Conservation (phyloP, 2,329 filamentous ascomycete genomes). For the Curvularia verruculosa region DNA sequence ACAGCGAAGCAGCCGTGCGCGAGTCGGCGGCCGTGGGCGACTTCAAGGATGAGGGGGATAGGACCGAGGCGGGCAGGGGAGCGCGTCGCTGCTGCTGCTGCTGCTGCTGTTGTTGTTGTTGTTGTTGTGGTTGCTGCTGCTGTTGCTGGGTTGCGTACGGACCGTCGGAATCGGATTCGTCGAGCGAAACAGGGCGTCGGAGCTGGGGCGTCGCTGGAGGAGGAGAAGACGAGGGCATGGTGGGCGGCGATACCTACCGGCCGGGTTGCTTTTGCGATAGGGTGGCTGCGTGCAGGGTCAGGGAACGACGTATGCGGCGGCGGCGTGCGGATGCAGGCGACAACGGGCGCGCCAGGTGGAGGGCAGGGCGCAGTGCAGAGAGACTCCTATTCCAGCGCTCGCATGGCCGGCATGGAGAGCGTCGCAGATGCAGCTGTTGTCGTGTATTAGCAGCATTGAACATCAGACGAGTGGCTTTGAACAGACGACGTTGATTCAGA, state of each 20-base stretch:
- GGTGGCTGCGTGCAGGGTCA: constrained; percentile 15
- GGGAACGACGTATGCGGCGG: constrained; percentile 3
- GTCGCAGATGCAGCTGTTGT: constrained; percentile 5
- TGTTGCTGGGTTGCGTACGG: constrained; percentile 46
- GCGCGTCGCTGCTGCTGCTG: constrained; percentile 37
- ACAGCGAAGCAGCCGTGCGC: constrained; percentile 26
- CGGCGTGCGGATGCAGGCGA: not conserved
- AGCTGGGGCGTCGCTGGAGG: constrained; percentile 42
- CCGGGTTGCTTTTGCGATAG: constrained; percentile 13
- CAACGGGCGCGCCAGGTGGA: not conserved
- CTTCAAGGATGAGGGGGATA: constrained; percentile 28
- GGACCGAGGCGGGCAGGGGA: constrained; percentile 41
- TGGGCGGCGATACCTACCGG: constrained; percentile 12
- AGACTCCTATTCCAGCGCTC: not conserved
- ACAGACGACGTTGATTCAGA: constrained; percentile 13
- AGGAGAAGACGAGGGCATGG: constrained; percentile 43
- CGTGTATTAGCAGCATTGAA: constrained; percentile 3
- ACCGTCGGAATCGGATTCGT: constrained; percentile 50
- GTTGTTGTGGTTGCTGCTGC: constrained; percentile 23
- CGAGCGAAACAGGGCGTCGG: constrained; percentile 34
- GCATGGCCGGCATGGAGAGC: constrained; percentile 36
- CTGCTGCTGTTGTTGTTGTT: constrained; percentile 38
- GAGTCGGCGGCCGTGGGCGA: constrained; percentile 10
- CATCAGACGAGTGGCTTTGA: not conserved
- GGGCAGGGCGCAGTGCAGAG: not conserved